phyloP scores from a whole-genome alignment of 352 stramenopile genomes.

The Phytophthora rubi region DNA sequence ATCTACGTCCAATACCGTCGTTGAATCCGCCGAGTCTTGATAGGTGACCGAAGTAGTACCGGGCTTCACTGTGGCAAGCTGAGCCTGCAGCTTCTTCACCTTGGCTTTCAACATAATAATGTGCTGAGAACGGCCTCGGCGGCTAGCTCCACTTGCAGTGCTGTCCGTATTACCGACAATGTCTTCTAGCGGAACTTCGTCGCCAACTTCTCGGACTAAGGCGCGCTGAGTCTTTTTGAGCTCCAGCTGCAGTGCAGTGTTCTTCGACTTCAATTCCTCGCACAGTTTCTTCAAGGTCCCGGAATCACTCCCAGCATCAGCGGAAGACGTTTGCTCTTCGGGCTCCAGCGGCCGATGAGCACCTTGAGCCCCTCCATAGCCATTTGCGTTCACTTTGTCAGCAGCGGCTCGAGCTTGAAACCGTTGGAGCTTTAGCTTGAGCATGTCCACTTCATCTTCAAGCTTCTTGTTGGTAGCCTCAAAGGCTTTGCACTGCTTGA shows the following conservation, averaged over 20 bases:
- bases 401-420: constrained; percentile 53
- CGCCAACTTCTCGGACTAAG: constrained; percentile 67
- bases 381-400: constrained; percentile 17
- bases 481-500: constrained; percentile 46
- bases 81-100: constrained; percentile 73
- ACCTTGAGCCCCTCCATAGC: not conserved
- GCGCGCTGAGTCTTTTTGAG: constrained; percentile 80
- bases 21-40: not conserved
- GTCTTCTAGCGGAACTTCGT: constrained; percentile 61
- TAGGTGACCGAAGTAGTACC: not conserved
- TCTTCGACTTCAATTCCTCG: constrained; percentile 71
- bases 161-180: constrained; percentile 43
- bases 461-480: constrained; percentile 45
- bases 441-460: constrained; percentile 66
- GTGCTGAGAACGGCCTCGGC: constrained; percentile 76
- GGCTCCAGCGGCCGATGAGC: constrained; percentile 3
- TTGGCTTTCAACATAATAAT: constrained; percentile 88
- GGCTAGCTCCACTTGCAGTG: constrained; percentile 27
- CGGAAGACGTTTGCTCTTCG: constrained; percentile 1
- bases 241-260: constrained; percentile 56
- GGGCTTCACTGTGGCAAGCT: constrained; percentile 29
- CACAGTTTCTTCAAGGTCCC: constrained; percentile 50
- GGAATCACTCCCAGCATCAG: not conserved
- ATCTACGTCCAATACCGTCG: constrained; percentile 53
- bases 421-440: constrained; percentile 62